phyloP scores from a whole-genome alignment of 1,284 basidiomycete species.

The Ganoderma lingzhi region DNA sequence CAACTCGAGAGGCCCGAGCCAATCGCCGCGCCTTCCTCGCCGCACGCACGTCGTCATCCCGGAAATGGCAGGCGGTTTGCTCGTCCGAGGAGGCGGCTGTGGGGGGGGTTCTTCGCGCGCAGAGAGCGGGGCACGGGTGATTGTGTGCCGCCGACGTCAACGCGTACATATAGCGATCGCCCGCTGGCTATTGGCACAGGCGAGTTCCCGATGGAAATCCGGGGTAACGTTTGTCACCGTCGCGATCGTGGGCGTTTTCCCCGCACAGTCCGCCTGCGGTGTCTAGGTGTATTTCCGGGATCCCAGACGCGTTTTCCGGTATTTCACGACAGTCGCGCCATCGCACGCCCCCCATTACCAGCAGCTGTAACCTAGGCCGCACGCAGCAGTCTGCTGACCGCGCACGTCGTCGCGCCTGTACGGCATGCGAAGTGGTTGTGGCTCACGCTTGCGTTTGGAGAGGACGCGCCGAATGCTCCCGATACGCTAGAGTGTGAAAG shows the following conservation, averaged over 20 bases:
- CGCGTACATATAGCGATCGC: not conserved
- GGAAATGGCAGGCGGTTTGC: not conserved
- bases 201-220: not conserved
- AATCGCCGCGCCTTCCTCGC: not conserved
- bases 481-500: not conserved
- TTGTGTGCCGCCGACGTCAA: not conserved
- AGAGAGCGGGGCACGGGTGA: not conserved
- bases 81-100: not conserved
- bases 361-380: constrained; percentile 10
- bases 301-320: not conserved
- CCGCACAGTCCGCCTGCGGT: not conserved
- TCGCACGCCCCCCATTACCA: not conserved
- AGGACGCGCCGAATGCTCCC: not conserved
- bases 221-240: not conserved
- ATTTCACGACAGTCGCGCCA: constrained; percentile 8
- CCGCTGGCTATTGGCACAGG: not conserved
- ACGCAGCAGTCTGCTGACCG: constrained; percentile 26
- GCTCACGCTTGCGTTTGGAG: not conserved
- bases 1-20: not conserved
- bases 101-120: not conserved
- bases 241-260: not conserved
- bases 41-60: not conserved
- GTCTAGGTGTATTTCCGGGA: not conserved
- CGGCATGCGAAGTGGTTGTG: constrained; percentile 21
- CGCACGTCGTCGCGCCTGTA: constrained; percentile 22